Evolutionary conservation across 2,329 filamentous ascomycete genomes (phyloP).

Genomic region (Verticillium isaacii): DNA sequence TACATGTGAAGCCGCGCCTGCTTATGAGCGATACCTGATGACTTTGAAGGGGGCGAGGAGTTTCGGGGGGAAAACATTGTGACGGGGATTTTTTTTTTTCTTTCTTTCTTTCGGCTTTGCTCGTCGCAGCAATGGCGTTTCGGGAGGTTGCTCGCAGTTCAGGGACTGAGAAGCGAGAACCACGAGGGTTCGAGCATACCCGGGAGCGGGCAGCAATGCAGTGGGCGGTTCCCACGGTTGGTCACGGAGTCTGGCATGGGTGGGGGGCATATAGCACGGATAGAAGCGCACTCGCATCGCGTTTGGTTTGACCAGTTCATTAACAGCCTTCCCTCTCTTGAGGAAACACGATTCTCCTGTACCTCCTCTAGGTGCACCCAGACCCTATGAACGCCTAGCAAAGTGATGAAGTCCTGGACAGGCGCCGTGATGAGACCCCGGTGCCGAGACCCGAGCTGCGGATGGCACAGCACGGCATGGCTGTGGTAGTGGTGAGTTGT

Average conservation of each 20-base stretch:
- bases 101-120: neutral
- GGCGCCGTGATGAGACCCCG: neutral
- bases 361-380: neutral
- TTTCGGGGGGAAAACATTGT: too few species aligned
- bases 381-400: neutral
- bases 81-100: neutral
- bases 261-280: neutral
- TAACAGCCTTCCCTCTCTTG: too few species aligned
- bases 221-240: too few species aligned
- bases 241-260: neutral
- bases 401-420: neutral
- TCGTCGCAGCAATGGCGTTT: conserved; percentile 2
- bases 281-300: neutral
- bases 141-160: neutral
- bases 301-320: too few species aligned
- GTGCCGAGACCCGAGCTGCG: neutral
- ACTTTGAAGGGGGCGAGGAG: too few species aligned
- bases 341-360: neutral
- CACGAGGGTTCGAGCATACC: too few species aligned
- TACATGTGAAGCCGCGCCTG: conserved; percentile 14
- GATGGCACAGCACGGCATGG: neutral
- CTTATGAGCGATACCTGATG: neutral
- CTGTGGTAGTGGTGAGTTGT: neutral
- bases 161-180: too few species aligned
- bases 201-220: too few species aligned